phyloP scores from a whole-genome alignment of 2,329 filamentous ascomycete genomes.

The Scopulariopsis brevicaulis region DNA sequence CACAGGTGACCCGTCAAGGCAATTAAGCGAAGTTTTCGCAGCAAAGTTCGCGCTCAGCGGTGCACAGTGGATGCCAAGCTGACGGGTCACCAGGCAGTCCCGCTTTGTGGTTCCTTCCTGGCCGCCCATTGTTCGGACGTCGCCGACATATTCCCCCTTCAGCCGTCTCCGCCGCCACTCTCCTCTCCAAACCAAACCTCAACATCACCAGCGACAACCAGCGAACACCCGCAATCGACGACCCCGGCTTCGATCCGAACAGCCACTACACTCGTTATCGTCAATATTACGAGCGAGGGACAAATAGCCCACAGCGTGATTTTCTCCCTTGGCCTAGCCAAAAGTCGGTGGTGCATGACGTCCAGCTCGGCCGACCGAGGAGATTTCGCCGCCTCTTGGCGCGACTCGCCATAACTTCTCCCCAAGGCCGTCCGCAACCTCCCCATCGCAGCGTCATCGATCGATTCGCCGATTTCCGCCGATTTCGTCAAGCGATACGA shows the following conservation, averaged over 20 bases:
- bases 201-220: background rate
- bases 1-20: background rate
- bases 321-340: background rate
- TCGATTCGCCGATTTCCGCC: background rate
- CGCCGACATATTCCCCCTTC: background rate
- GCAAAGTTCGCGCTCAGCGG: background rate
- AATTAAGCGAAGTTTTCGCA: slow-evolving; percentile 2
- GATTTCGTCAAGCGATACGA: background rate
- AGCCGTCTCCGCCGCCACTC: slow-evolving; percentile 2
- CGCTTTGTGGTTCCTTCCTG: background rate
- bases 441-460: background rate
- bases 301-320: background rate
- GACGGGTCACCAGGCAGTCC: background rate
- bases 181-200: slow-evolving; percentile 2
- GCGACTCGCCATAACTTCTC: slow-evolving; percentile 4
- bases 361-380: slow-evolving; percentile 3
- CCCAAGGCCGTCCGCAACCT: background rate
- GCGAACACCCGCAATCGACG: background rate
- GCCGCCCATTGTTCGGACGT: background rate
- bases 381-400: slow-evolving; percentile 5
- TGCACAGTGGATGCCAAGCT: slow-evolving; percentile 1
- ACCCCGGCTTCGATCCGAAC: background rate
- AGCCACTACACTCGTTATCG: background rate
- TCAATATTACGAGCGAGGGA: background rate
- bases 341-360: slow-evolving; percentile 4